These are phyloP conservation scores for Tephrocybe sp. DNA, from an alignment of 768 basidiomycete genomes.

Conservation along the genomic window DNA sequence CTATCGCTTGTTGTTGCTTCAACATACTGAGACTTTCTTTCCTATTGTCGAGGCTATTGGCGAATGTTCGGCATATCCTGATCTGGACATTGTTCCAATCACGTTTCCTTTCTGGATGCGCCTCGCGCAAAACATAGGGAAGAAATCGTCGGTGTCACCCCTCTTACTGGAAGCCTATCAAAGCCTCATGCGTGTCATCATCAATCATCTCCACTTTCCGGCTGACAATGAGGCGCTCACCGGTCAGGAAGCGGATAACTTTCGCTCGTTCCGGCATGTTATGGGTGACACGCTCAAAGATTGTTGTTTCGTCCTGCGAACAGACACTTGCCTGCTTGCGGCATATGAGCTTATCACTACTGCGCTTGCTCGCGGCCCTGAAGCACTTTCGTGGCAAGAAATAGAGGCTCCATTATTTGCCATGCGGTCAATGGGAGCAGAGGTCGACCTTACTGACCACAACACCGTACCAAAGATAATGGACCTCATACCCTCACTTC, in stretches of 20 bases:
- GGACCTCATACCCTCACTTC: slow-evolving; percentile 88
- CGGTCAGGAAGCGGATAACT: slow-evolving; percentile 89
- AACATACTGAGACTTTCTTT: slow-evolving; percentile 90
- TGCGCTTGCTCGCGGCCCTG: slow-evolving; percentile 61
- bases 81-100: slow-evolving; percentile 95
- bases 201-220: slow-evolving; percentile 90
- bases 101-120: slow-evolving; percentile 99
- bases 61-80: slow-evolving; percentile 86
- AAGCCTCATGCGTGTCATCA: slow-evolving; percentile 80
- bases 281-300: slow-evolving; percentile 99
- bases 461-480: slow-evolving; percentile 93
- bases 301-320: slow-evolving; percentile 90
- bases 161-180: slow-evolving; percentile 82
- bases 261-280: slow-evolving; percentile 92
- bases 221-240: slow-evolving; percentile 59
- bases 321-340: slow-evolving; percentile 77
- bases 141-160: slow-evolving; percentile 67
- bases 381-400: slow-evolving; percentile 84
- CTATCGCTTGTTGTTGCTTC: slow-evolving; percentile 83
- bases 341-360: slow-evolving; percentile 78
- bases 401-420: slow-evolving; percentile 97
- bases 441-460: slow-evolving; percentile 80
- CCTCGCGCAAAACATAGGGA: slow-evolving; percentile 85
- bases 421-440: slow-evolving; percentile 96
- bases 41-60: slow-evolving; percentile 95